Evolutionary conservation across 441 rosid species (phyloP).

Genomic region (Corymbia calophylla): DNA sequence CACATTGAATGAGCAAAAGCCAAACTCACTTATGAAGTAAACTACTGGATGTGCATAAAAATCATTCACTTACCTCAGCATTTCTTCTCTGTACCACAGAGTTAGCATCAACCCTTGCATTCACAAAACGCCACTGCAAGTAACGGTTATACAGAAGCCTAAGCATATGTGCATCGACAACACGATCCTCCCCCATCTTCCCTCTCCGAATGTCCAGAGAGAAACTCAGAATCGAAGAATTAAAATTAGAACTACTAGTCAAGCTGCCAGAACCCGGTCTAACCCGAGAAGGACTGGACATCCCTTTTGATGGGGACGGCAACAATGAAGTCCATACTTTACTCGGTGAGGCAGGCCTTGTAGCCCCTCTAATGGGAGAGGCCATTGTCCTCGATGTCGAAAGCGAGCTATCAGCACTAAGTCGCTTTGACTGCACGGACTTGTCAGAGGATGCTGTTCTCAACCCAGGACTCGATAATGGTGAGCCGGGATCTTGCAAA

Average conservation of each 20-base stretch:
- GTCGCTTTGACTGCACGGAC: constrained; percentile 44
- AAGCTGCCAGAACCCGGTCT: background rate
- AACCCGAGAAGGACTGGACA: constrained; percentile 49
- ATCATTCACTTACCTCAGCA: background rate
- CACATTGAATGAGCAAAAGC: background rate
- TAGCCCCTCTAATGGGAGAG: constrained; percentile 43
- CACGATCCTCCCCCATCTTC: constrained; percentile 6
- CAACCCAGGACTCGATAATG: constrained; percentile 38
- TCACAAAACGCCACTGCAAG: constrained; percentile 14
- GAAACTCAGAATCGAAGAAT: constrained; percentile 4
- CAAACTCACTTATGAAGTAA: background rate
- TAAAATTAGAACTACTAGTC: background rate
- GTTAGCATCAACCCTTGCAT: constrained; percentile 4
- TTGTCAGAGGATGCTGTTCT: constrained; percentile 32
- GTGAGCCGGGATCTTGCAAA: constrained; percentile 61
- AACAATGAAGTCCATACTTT: constrained; percentile 47
- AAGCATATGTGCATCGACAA: constrained; percentile 6
- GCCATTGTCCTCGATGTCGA: constrained; percentile 43
- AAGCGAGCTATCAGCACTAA: constrained; percentile 33
- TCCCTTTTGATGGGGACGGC: constrained; percentile 38
- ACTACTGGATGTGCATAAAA: background rate
- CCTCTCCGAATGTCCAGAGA: constrained; percentile 7
- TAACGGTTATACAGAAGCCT: constrained; percentile 11
- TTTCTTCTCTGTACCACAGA: background rate
- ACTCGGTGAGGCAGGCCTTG: constrained; percentile 60